Evolutionary conservation across 768 basidiomycete species (phyloP).

Genomic region (Coprinopsis sp.): DNA sequence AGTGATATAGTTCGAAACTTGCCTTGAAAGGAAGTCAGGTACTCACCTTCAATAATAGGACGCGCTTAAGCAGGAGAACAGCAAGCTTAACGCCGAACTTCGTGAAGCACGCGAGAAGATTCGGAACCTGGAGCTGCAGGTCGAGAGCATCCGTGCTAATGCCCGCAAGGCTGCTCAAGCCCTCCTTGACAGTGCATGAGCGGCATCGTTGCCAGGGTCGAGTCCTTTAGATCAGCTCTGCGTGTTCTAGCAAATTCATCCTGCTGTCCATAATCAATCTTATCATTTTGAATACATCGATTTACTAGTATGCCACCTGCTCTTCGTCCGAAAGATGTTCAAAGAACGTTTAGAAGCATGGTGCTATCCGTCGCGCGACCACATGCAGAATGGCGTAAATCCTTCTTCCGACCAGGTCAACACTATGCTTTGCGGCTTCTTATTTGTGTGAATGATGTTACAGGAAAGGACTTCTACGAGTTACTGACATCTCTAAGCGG

Average conservation of each 20-base stretch:
- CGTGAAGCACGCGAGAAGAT: slow-evolving; percentile 80
- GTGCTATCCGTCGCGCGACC: too few relatives aligned
- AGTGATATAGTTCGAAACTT: not conserved
- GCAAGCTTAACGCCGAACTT: slow-evolving; percentile 56
- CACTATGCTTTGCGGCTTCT: too few relatives aligned
- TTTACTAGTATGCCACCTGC: too few relatives aligned
- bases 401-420: too few relatives aligned
- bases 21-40: not conserved
- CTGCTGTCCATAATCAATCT: too few relatives aligned
- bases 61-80: slow-evolving; percentile 52
- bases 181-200: slow-evolving; percentile 32
- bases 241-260: too few relatives aligned
- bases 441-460: too few relatives aligned
- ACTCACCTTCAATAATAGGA: slow-evolving; percentile 9
- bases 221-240: not conserved
- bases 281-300: too few relatives aligned
- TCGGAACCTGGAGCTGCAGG: slow-evolving; percentile 76
- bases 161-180: slow-evolving; percentile 72
- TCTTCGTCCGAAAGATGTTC: too few relatives aligned
- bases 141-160: slow-evolving; percentile 71
- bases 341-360: too few relatives aligned
- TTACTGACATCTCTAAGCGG: slow-evolving; percentile 3
- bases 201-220: not conserved
- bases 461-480: too few relatives aligned
- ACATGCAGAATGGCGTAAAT: too few relatives aligned